Evolutionary conservation across 352 stramenopile genomes (phyloP).

Genomic region (Pythium biforme): DNA sequence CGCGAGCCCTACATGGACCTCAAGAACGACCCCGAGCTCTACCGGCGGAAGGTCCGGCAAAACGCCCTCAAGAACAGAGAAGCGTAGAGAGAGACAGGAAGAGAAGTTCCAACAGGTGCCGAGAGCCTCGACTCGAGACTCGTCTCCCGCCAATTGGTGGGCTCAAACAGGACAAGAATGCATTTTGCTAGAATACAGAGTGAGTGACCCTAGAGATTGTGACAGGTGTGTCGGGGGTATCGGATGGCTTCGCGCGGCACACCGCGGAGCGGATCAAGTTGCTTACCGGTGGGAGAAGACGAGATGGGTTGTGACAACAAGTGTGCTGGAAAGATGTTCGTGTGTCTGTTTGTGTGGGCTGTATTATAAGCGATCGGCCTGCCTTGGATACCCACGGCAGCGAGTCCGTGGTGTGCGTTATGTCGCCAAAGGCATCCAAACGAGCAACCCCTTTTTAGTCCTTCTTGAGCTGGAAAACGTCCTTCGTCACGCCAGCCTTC

Average conservation of each 20-base stretch:
- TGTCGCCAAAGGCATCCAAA: background rate
- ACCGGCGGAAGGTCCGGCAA: conserved; percentile 83
- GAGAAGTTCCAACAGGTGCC: no score
- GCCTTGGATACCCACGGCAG: background rate
- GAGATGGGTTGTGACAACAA: no score
- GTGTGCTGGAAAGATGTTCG: no score
- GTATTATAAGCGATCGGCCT: background rate
- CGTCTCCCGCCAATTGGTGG: no score
- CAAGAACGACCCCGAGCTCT: conserved; percentile 88
- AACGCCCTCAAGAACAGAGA: conserved; percentile 86
- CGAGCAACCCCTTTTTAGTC: conserved; percentile 74
- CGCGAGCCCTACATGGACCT: conserved; percentile 87
- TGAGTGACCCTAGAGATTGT: background rate
- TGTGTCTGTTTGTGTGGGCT: background rate
- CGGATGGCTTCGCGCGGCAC: no score
- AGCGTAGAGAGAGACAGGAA: conserved; percentile 18
- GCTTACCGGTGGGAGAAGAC: no score
- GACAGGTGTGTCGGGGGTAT: no score
- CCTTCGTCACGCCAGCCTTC: conserved; percentile 87
- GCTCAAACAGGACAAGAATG: background rate
- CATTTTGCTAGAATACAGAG: background rate
- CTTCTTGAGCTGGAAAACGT: conserved; percentile 94
- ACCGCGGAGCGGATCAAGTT: no score
- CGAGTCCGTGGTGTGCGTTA: background rate
- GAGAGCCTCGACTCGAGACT: no score